Evolutionary conservation across 1,139 yeast genomes (phyloP), one percentile per base, ranked within the genome.

Genomic region (Hanseniaspora uvarum): DNA sequence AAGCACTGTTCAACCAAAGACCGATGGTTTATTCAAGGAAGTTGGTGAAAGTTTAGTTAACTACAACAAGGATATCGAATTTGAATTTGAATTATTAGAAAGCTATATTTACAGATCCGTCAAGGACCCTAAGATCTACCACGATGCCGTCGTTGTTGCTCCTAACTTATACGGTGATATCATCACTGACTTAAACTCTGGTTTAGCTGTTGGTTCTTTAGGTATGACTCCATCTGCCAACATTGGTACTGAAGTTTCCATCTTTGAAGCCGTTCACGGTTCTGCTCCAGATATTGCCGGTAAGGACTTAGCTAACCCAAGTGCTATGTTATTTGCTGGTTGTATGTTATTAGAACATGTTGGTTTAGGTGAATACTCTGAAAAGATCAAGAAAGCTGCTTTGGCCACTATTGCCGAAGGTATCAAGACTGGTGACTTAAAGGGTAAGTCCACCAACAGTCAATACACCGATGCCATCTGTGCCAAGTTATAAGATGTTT

Each of bases 281-380:
- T 86, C 96, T 57, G 97, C 96, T 60, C 97, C 96, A 62, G 97
- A 89, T 71, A 89, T 89, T 68, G 96, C 96, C 60, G 96, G 96
- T 68, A 87, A 89, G 79, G 94, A 95, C 68, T 80, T 86, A 70
- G 98, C 98, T 61, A 92, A 92, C 81, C 98, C 98, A 74, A 92
- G 97, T 60, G 98, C 98, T 58, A 75, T 92, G 69, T 78, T 92
- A 70, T 79, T 92, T 70, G 87, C 96, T 51, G 89, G 97, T 53
- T 88, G 88, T 68, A 89, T 92, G 96, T 89, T 92, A 97, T 83
- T 92, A 79, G 86, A 95, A 78, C 97, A 92, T 78, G 88, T 92
- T 97, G 83, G 86, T 55, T 79, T 92, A 71, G 76, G 78, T 70
- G 74, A 76, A 46, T 79, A 83, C 64, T 97, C 96, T 64, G 83